Evolutionary conservation across 257 asterid species (phyloP), one percentile per base, ranked within the genome.

Genomic region (Penstemon newberryi): DNA sequence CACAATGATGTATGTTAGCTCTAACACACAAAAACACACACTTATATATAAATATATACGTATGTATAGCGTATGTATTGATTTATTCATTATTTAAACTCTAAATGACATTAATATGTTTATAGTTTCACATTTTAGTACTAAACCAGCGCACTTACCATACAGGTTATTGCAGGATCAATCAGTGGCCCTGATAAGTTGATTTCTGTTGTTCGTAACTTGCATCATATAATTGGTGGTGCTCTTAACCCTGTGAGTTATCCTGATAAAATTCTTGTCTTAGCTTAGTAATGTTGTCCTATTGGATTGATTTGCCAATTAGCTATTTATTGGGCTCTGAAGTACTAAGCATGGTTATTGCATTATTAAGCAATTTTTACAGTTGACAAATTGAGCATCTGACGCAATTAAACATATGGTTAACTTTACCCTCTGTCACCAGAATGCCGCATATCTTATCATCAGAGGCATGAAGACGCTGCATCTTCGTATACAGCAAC

Each of bases 401-500:
- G 39, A 58, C 66, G 19, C 43, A 41, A 49, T 19, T 44, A 61
- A 43, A 41, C 49, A 8, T 25, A 25, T 70, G 62, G 3, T 57
- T 70, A 54, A 65, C 60, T 55, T 69, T 75, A 63, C 65, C 56
- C 71, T 64, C 66, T 51, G 60, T 70, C 56, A 36, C 65, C 82
- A 91, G 98, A 91, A 91, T 76, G 98, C 98, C 11, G 96, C 97
- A 12, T 91, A 87, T 76, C 83, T 79, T 60, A 82, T 94, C 87
- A 85, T 87, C 77, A 84, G 97, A 82, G 99, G 99, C 88, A 90
- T 91, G 99, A 94, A 94, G 83, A 94, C 99, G 33, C 88, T 94
- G 86, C 92, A 87, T 82, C 95, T 89, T 79, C 99, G 99, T 83
- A 79, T 94, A 83, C 90, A 84, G 86, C 97, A 86, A 85, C 99